Percentiles rank a stretch among this genome's conserved stretches.
phyloP scores from a whole-genome alignment of 2,329 filamentous ascomycete species.

The Phialophora verrucosa region DNA sequence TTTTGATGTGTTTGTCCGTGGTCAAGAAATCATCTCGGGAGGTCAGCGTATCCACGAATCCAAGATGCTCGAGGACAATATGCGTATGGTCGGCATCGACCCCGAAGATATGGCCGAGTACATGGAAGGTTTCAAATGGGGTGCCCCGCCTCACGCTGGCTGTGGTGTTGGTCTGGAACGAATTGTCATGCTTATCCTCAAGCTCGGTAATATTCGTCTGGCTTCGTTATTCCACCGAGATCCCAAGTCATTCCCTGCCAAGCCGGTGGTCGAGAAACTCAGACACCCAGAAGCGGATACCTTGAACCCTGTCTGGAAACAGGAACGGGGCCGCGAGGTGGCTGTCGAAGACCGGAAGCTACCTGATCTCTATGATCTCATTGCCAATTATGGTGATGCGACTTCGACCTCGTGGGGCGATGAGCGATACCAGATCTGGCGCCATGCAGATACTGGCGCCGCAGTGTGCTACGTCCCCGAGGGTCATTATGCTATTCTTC shows the following conservation, averaged over 20 bases:
- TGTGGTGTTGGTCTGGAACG: conserved; percentile 90
- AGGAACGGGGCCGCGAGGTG: conserved; percentile 53
- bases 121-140: conserved; percentile 84
- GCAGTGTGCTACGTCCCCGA: conserved; percentile 82
- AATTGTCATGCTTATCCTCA: conserved; percentile 81
- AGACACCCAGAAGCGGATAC: conserved; percentile 89
- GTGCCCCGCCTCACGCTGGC: conserved; percentile 85
- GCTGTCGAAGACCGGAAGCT: conserved; percentile 58
- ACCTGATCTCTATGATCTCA: conserved; percentile 81
- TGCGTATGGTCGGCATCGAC: conserved; percentile 75
- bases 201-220: conserved; percentile 86
- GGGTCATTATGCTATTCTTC: conserved; percentile 79
- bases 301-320: conserved; percentile 67
- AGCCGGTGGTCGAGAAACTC: conserved; percentile 66
- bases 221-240: conserved; percentile 87
- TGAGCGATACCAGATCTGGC: conserved; percentile 85
- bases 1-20: conserved; percentile 92
- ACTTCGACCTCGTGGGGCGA: conserved; percentile 95
- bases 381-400: conserved; percentile 93
- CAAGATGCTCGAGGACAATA: conserved; percentile 73
- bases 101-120: conserved; percentile 90
- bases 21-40: conserved; percentile 89
- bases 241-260: conserved; percentile 80
- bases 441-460: conserved; percentile 77
- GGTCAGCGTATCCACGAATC: conserved; percentile 91